Evolutionary conservation across 1,284 basidiomycete genomes (phyloP).

Genomic region (Ustilago tritici): DNA sequence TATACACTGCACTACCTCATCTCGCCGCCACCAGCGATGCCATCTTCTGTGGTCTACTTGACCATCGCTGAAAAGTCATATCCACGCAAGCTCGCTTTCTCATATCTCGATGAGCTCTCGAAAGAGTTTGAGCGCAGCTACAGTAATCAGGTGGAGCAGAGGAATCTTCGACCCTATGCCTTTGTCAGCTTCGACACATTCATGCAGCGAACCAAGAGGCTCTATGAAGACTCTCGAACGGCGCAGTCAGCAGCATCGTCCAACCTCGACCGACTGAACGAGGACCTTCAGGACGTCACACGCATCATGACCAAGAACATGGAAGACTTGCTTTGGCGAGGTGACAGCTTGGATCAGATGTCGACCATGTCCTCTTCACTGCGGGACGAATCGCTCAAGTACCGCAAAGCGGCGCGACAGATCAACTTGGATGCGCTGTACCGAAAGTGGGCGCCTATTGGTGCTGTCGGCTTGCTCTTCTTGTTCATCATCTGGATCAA

Average conservation of each 20-base stretch:
- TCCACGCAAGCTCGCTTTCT: conserved; percentile 96
- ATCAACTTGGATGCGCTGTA: conserved; percentile 94
- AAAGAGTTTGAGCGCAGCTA: conserved; percentile 82
- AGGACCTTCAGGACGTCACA: conserved; percentile 96
- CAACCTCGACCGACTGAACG: conserved; percentile 88
- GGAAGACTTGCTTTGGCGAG: conserved; percentile 98
- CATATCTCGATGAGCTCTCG: conserved; percentile 94
- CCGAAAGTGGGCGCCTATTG: conserved; percentile 88
- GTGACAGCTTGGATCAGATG: conserved; percentile 95
- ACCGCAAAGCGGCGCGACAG: conserved; percentile 92
- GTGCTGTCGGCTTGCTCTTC: conserved; percentile 71
- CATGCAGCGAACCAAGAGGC: conserved; percentile 95
- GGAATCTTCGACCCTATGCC: conserved; percentile 65
- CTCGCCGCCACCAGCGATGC: conserved; percentile 70
- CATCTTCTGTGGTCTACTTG: conserved; percentile 82
- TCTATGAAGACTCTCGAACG: conserved; percentile 93
- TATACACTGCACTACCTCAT: conserved; percentile 98
- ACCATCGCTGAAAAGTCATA: conserved; percentile 97
- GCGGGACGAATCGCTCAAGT: conserved; percentile 95
- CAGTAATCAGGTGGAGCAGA: conserved; percentile 62
- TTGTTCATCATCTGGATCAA: conserved; percentile 91
- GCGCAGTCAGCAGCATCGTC: conserved; percentile 78
- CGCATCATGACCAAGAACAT: conserved; percentile 99
- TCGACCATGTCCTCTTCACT: conserved; percentile 97
- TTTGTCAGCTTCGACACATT: conserved; percentile 81